phyloP scores from a whole-genome alignment of 164 flowering plant genomes.

The Vitis amurensis region DNA sequence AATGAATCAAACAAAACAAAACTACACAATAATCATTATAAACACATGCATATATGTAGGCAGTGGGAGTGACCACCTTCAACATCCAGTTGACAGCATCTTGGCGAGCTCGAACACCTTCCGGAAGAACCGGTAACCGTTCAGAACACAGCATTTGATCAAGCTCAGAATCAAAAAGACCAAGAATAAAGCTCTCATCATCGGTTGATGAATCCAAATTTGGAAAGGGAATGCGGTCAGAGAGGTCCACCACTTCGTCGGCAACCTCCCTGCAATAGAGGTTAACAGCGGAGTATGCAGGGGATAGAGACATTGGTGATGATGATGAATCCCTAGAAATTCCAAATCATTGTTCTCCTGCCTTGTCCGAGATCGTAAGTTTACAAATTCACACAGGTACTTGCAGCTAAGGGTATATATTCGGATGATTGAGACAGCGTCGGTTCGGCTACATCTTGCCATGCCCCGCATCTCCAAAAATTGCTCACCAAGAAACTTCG shows the following conservation, averaged over 20 bases:
- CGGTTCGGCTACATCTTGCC: too few relatives aligned
- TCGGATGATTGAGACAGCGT: too few relatives aligned
- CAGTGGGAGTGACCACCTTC: conserved; percentile 2
- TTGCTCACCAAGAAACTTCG: too few relatives aligned
- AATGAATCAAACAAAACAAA: not conserved
- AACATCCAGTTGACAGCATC: conserved; percentile 19
- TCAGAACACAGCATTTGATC: conserved; percentile 2
- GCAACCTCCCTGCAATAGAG: conserved; percentile 16
- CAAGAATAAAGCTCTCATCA: conserved; percentile 8
- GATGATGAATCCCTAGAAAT: not conserved
- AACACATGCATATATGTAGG: not conserved
- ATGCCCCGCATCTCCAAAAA: too few relatives aligned
- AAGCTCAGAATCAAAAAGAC: conserved; percentile 13
- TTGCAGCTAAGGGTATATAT: too few relatives aligned
- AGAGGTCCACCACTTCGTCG: not conserved
- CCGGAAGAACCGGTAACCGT: not conserved
- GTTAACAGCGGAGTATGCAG: not conserved
- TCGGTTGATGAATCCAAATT: not conserved
- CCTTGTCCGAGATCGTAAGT: too few relatives aligned
- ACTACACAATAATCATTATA: not conserved
- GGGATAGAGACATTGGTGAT: conserved; percentile 11
- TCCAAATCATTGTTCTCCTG: too few relatives aligned
- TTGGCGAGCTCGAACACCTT: conserved; percentile 1
- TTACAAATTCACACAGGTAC: too few relatives aligned
- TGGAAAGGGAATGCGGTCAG: not conserved